A percentile compares a stretch with the other conserved stretches of the same genome.
These are phyloP conservation scores for Zea luxurians DNA, from an alignment of 176 grass and related monocot species.

Conservation along the genomic window DNA sequence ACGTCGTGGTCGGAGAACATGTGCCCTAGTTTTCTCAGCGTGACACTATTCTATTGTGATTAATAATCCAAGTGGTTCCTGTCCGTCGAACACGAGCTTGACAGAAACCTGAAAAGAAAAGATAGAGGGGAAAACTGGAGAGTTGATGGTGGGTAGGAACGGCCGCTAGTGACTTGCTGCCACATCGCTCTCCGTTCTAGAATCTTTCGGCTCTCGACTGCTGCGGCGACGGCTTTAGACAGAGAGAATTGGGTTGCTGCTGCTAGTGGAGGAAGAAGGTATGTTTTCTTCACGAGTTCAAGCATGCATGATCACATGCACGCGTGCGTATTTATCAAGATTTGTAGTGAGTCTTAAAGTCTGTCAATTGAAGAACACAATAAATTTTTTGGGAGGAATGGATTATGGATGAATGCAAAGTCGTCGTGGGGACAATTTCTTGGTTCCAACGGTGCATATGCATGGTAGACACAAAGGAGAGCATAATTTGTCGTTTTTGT, in stretches of 20 bases:
- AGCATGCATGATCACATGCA: too few relatives aligned
- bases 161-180: not conserved
- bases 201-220: constrained; percentile 9
- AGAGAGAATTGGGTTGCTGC: not conserved
- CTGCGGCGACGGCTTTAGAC: too few relatives aligned
- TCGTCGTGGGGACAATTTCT: not conserved
- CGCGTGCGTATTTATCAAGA: not conserved
- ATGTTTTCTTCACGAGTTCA: constrained; percentile 1
- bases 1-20: too few relatives aligned
- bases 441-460: too few relatives aligned
- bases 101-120: not conserved
- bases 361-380: not conserved
- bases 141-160: constrained; percentile 7
- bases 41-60: too few relatives aligned
- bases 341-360: not conserved
- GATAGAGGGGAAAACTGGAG: not conserved
- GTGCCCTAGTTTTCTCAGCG: too few relatives aligned
- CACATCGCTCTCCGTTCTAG: not conserved
- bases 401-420: not conserved
- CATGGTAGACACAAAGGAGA: not conserved
- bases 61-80: too few relatives aligned
- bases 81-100: too few relatives aligned
- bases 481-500: too few relatives aligned
- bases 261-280: not conserved
- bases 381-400: not conserved